Base-by-base conservation (phyloP, 2,329 filamentous ascomycete species). In the Aspergillus luchuensis region DNA sequence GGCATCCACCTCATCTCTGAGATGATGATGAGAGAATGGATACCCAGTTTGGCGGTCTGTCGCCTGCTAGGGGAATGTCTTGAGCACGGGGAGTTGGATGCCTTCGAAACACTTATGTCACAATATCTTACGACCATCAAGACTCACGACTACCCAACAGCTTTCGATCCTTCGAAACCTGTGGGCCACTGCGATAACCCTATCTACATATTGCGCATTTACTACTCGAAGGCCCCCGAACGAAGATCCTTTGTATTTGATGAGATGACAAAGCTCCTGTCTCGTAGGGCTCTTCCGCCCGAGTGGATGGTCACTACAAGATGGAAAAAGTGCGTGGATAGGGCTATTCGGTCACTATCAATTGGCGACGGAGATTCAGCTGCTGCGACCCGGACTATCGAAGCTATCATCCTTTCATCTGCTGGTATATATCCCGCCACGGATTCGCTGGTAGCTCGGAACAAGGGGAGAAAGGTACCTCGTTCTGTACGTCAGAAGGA, bases 271-370 rank as follows among this genome's bases (percentile, higher is more conserved):
- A 69, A 67, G 38, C 72, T 79, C 54, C 66, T 79, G 33, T 41
- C 61, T n/a, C 69, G 72, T 19, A 66, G 70, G 6, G 66, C 65
- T 4, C 19, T 79, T 11, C 75, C 76, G 10, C 66, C 72, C 15
- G 74, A 79, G 59, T 79, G 77, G 76, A 74, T 79, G 71, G 75
- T 76, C 43, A 78, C 77, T 13, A 72, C 65, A 17, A 58, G 63
- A 13, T 77, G 76, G 74, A 77, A 74, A 47, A 62, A 63, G 6
- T 76, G 72, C 60, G 67, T 79, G 66, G 69, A 71, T 36, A 65
- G 68, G 21, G 77, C 77, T 6, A 74, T 75, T 11, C 68, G 71
- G 39, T 77, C 76, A 28, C 65, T 78, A 49, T 75, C 75, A 4
- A 69, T 60, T n/a, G 69, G 69, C n/a, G 74, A 77, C 57, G 56